phyloP scores from a whole-genome alignment of 805 yeast genomes.

The Jamesozyma piceae region DNA sequence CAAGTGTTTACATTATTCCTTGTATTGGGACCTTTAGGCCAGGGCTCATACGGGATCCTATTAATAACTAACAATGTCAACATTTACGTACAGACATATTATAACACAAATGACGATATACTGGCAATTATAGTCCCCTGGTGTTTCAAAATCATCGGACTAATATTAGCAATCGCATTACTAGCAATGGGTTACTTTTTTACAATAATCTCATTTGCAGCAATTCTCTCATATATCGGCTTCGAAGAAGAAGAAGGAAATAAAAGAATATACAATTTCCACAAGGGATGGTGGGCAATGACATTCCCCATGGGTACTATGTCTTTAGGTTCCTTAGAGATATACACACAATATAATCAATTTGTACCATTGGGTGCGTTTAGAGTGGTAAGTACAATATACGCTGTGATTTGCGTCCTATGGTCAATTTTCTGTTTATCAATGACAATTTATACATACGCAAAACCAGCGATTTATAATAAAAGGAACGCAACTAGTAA shows the following conservation, averaged over 20 bases:
- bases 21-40: constrained; percentile 80
- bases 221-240: constrained; percentile 16
- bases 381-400: constrained; percentile 52
- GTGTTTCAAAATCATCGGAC: constrained; percentile 29
- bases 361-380: constrained; percentile 41
- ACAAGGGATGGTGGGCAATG: constrained; percentile 66
- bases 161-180: constrained; percentile 37
- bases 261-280: constrained; percentile 33
- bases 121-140: constrained; percentile 22
- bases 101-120: constrained; percentile 11
- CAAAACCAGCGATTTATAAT: neutral
- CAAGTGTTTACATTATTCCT: constrained; percentile 59
- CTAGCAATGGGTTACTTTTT: constrained; percentile 52
- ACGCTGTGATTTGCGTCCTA: constrained; percentile 43
- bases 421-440: constrained; percentile 36
- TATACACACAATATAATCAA: constrained; percentile 38
- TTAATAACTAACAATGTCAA: constrained; percentile 40
- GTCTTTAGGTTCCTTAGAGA: constrained; percentile 48
- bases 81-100: constrained; percentile 16
- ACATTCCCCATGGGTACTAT: constrained; percentile 88
- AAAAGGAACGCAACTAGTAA: no score
- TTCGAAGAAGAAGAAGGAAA: constrained; percentile 8
- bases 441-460: constrained; percentile 7
- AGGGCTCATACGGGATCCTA: constrained; percentile 64
- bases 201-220: constrained; percentile 35